These are phyloP conservation scores for Lachnellula subtilissima DNA, from an alignment of 2,329 filamentous ascomycete species.

Conservation along the genomic window DNA sequence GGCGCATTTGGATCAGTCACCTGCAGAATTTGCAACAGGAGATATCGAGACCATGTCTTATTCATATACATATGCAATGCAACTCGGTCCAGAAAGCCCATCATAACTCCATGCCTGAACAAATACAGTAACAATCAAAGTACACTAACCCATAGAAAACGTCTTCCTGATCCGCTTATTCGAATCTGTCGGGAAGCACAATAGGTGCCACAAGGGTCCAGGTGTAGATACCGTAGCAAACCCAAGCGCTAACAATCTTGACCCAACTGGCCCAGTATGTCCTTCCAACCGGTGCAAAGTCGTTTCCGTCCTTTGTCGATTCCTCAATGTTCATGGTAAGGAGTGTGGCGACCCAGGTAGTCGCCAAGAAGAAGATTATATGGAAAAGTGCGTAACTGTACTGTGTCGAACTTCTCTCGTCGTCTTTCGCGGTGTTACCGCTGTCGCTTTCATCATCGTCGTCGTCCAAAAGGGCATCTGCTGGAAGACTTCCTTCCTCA, in stretches of 20 bases:
- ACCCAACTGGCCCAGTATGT: conserved; percentile 99
- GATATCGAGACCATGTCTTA: neutral
- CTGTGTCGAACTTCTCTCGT: conserved; percentile 83
- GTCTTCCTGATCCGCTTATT: conserved; percentile 31
- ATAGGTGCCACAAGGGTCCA: conserved; percentile 91
- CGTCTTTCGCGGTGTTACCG: conserved; percentile 66
- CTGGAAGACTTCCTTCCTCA: conserved; percentile 85
- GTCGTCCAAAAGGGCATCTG: conserved; percentile 75
- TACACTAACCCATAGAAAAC: conserved; percentile 3
- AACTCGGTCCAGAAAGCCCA: neutral
- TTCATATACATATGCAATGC: neutral
- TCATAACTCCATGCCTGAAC: neutral
- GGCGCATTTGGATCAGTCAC: neutral
- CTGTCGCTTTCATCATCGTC: conserved; percentile 59
- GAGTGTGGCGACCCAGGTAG: conserved; percentile 90
- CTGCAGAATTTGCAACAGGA: no score
- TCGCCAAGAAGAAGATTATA: conserved; percentile 94
- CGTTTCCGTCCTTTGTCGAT: conserved; percentile 59
- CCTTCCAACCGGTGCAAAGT: conserved; percentile 88
- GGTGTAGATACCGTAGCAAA: conserved; percentile 88
- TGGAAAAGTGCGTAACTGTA: conserved; percentile 98
- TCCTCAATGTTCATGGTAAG: conserved; percentile 74
- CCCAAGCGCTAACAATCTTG: conserved; percentile 97
- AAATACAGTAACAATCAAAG: neutral
- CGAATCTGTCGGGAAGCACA: conserved; percentile 80